Base-by-base conservation (phyloP, 2,329 filamentous ascomycete genomes). In the Clonostachys byssicola region DNA sequence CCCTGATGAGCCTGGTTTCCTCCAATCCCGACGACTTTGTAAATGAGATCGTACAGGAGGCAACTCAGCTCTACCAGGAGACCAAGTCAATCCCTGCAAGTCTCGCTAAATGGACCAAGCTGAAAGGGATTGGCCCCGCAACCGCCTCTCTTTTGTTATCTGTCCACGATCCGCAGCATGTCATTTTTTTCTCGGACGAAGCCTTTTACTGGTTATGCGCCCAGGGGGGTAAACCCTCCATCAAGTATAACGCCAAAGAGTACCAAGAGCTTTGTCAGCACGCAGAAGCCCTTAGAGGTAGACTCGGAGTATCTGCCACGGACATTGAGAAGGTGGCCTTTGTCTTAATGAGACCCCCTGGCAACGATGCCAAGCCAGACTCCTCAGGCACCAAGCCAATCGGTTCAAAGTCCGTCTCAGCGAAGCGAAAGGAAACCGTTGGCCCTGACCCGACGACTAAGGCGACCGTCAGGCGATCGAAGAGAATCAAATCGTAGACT, bases 151-250 rank as follows among this genome's bases (percentile, higher is more conserved):
- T 94, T 34, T 67, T 92, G 2, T 74, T 94, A 4, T 78, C 84
- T 5, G 79, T 86, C 5, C 77, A 83, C 52, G 75, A 83, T 50
- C 76, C 84, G 0, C 63, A 71, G 1, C 65, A 67, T 12, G 73
- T 84, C 43, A 77, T 88, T 2, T 92, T 92, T 72, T 92, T 92
- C 66, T 87, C 84, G 3, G 89, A 95, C 58, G 89, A 94, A 64
- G 75, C 85, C 5, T 92, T 84, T 59, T 77, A 83, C 53, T 92
- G 87, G 87, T 66, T 86, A 6, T 80, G 80, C 56, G 80, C 77
- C 59, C 62, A 65, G n/a, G 73, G 74, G 1, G 66, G 69, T 39
- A 74, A 69, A 46, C 65, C 58, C 0, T 64, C 70, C 20, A 83
- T 89, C 61, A 87, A 84, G 64, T 94, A 94, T 64, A 85, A 74